Evolutionary conservation across 306 rosid genomes (phyloP).

Genomic region (Dryas alaskensis): DNA sequence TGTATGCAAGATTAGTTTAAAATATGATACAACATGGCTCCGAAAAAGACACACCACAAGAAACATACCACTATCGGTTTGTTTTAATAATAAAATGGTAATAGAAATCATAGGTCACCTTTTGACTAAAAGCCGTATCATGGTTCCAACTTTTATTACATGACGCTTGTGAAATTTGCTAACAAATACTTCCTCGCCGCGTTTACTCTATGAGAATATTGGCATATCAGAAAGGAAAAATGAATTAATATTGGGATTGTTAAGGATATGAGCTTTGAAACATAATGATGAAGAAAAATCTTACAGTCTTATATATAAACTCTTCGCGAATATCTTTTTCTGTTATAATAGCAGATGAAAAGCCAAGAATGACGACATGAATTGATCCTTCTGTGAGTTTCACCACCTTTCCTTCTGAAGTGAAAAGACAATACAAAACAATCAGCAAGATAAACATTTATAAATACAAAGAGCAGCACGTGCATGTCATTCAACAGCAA

Average conservation of each 20-base stretch:
- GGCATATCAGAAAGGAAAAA: conserved; percentile 19
- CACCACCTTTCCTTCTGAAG: conserved; percentile 81
- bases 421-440: conserved; percentile 7
- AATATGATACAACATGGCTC: neutral
- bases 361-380: conserved; percentile 73
- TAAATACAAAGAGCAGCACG: neutral
- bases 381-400: conserved; percentile 66
- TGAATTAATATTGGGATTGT: neutral
- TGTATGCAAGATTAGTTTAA: neutral
- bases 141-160: conserved; percentile 73
- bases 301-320: conserved; percentile 49
- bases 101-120: conserved; percentile 48
- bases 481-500: neutral
- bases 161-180: conserved; percentile 71
- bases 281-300: conserved; percentile 22
- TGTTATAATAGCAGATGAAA: conserved; percentile 56
- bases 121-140: conserved; percentile 65
- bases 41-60: neutral
- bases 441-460: conserved; percentile 20
- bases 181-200: conserved; percentile 49
- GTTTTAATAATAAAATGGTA: conserved; percentile 7
- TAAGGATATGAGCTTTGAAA: conserved; percentile 10
- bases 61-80: neutral
- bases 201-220: conserved; percentile 47
- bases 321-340: conserved; percentile 64